phyloP scores from a whole-genome alignment of 2,329 filamentous ascomycete genomes.

The Penicillium janthinellum region DNA sequence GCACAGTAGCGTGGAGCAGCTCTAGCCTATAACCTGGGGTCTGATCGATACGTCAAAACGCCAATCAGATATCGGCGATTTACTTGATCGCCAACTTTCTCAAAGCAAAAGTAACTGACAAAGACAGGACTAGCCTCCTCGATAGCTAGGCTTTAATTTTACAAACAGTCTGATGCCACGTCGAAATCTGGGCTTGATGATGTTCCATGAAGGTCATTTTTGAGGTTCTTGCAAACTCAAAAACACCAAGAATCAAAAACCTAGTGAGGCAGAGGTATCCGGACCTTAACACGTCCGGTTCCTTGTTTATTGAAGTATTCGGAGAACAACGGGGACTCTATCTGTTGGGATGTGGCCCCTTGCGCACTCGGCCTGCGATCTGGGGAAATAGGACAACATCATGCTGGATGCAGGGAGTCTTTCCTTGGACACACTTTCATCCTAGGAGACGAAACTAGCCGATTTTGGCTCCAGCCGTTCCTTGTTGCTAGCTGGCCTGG shows the following conservation, averaged over 20 bases:
- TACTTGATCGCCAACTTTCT: not conserved
- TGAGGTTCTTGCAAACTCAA: not conserved
- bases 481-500: conserved; percentile 8
- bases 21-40: not conserved
- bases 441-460: conserved; percentile 20
- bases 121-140: not conserved
- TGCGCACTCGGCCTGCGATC: conserved; percentile 22
- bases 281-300: not conserved
- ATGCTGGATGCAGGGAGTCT: conserved; percentile 26
- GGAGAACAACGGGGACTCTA: not conserved
- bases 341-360: conserved; percentile 20
- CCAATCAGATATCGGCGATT: not conserved
- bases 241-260: not conserved
- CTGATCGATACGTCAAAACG: conserved; percentile 2
- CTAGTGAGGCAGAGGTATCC: not conserved
- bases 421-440: conserved; percentile 12
- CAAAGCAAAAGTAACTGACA: not conserved
- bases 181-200: not conserved
- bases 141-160: not conserved
- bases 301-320: not conserved
- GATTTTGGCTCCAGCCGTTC: conserved; percentile 18
- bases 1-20: too few species aligned
- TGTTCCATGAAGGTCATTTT: not conserved
- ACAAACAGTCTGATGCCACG: not conserved
- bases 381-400: conserved; percentile 21